Base-by-base conservation (phyloP, 768 basidiomycete genomes). In the Chiua virens region DNA sequence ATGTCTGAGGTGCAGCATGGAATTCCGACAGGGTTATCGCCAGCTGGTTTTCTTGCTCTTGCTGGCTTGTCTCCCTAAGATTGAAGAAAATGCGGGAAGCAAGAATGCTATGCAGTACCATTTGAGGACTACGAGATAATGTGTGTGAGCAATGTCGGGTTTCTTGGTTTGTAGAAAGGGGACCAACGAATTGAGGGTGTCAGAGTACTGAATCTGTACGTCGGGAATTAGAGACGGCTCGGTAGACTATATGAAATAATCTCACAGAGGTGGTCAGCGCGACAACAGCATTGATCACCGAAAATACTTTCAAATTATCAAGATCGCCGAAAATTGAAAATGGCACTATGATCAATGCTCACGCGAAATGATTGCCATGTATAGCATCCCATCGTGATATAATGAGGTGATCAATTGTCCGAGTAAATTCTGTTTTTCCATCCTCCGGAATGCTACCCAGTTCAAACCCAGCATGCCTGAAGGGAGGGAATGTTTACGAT, bases 21-120 rank as follows among this genome's bases (percentile, higher is more conserved):
- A 60, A 56, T 8, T 60, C 58, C 5, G 59, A 20, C 4, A 53
- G 51, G 20, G 42, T 23, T 4, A 42, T 23, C 3, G 42, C 41
- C 17, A 35, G n/a, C 5, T 42, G 18, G 6, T 7, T 23, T 9
- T 5, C 3, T 44, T 57, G 30, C 39, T 50, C 55, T 47, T 17
- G 43, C 38, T 21, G 59, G 11, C 20, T 28, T 11, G 61, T 60
- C 43, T 62, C 54, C 39, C 50, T 56, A 22, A 62, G 61, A 43
- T 62, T 60, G 23, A 62, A 62, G 42, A 62, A 61, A 27, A 62
- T 54, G 4, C 61, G 61, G 15, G 61, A 63, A 6, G 61, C 53
- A 47, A 63, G 61, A 30, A 63, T 53, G n/a, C 62, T 63, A 22
- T 63, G 61, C 45, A 52, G 48, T 21, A 52, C 62, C 42, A 63